phyloP scores from a whole-genome alignment of 495 filamentous ascomycete species.

The Astrothelium subdiscretum region DNA sequence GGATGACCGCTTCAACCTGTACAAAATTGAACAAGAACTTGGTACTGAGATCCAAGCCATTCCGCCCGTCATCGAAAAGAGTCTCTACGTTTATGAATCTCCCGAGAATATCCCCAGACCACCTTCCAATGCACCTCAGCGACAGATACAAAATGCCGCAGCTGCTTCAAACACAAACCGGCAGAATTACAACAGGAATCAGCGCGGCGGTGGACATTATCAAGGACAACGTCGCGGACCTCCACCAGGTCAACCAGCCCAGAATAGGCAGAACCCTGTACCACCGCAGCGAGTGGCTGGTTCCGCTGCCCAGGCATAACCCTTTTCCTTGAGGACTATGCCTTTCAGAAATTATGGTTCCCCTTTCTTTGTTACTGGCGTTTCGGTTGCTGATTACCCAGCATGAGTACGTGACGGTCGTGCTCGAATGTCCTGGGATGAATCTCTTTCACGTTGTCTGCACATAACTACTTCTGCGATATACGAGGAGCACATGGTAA shows the following conservation, averaged over 20 bases:
- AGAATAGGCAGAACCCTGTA: background rate
- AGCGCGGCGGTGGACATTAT: constrained; percentile 1
- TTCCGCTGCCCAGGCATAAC: background rate
- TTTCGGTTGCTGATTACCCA: background rate
- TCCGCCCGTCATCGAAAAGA: constrained; percentile 89
- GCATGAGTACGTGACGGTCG: background rate
- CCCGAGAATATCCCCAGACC: constrained; percentile 89
- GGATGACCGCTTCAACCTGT: constrained; percentile 98
- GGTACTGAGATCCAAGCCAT: constrained; percentile 97
- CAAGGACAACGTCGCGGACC: constrained; percentile 3
- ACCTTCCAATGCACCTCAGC: constrained; percentile 29
- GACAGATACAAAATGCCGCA: background rate
- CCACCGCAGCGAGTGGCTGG: background rate
- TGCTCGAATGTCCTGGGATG: background rate
- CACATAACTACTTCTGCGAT: background rate
- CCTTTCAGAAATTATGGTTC: background rate
- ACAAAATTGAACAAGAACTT: constrained; percentile 94
- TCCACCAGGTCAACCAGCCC: background rate
- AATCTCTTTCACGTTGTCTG: background rate
- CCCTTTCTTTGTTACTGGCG: background rate
- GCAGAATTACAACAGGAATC: constrained; percentile 3
- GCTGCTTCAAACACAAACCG: background rate
- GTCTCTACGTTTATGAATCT: constrained; percentile 93
- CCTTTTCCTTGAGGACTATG: background rate
- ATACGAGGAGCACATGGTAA: background rate